phyloP scores from a whole-genome alignment of 1,284 basidiomycete species.

The Cryptococcus sp. region DNA sequence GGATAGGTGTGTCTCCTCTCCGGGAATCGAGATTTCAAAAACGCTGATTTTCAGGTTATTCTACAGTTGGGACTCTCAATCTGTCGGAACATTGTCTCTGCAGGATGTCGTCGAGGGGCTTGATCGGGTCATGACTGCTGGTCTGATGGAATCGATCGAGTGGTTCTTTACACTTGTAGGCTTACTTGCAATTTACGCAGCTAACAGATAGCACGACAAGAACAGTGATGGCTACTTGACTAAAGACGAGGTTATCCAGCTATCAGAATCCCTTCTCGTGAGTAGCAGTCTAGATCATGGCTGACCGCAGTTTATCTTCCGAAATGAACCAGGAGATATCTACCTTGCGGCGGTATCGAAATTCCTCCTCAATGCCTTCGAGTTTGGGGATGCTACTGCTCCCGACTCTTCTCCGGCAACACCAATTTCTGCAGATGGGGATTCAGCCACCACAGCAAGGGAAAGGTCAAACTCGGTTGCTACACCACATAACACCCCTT shows the following conservation, averaged over 20 bases:
- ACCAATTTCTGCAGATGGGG: conserved; percentile 43
- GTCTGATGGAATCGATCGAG: conserved; percentile 95
- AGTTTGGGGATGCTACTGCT: conserved; percentile 83
- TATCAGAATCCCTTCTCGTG: conserved; percentile 90
- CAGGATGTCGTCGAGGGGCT: conserved; percentile 88
- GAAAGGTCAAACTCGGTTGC: conserved; percentile 46
- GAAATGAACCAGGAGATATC: conserved; percentile 93
- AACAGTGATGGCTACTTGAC: conserved; percentile 91
- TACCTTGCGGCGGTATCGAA: conserved; percentile 92
- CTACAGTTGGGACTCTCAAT: conserved; percentile 82
- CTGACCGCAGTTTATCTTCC: conserved; percentile 80
- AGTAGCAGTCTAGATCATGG: conserved; percentile 29
- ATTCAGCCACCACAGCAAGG: conserved; percentile 53
- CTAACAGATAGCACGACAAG: conserved; percentile 65
- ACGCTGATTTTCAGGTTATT: conserved; percentile 60
- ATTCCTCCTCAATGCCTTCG: conserved; percentile 95
- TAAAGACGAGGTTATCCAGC: conserved; percentile 85
- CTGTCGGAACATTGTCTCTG: conserved; percentile 75
- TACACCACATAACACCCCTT: conserved; percentile 65
- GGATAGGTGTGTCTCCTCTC: conserved; percentile 46
- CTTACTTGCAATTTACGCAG: background rate
- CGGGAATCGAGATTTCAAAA: too few relatives aligned
- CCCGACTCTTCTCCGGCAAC: conserved; percentile 52
- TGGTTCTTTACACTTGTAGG: conserved; percentile 87
- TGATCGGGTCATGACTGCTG: conserved; percentile 89